Conservation (phyloP, 2,329 filamentous ascomycete species). For the Mycogone perniciosa region DNA sequence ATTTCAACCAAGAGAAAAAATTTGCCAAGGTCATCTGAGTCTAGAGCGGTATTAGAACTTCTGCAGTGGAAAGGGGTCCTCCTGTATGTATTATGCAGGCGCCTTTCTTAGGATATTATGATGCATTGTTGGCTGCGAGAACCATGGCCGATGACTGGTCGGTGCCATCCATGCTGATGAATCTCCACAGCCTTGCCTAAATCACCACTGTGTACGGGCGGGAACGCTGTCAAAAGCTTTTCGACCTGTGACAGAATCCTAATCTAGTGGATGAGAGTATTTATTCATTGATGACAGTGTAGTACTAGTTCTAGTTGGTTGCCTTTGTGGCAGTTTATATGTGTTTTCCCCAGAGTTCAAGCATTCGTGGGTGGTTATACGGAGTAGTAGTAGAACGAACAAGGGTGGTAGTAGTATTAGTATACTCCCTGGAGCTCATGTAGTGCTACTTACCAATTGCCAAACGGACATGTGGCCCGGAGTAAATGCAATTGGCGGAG, state of each 20-base stretch:
- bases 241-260: too few species aligned
- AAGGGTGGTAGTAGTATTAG: too few species aligned
- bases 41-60: slow-evolving; percentile 6
- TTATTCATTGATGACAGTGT: too few species aligned
- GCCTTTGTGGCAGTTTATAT: too few species aligned
- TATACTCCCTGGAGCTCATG: background rate
- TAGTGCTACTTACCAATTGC: background rate
- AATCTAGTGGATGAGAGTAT: too few species aligned
- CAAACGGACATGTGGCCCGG: background rate
- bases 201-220: background rate
- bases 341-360: too few species aligned
- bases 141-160: slow-evolving; percentile 1
- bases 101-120: background rate
- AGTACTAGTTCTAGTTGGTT: too few species aligned
- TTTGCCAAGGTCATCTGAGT: background rate
- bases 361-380: too few species aligned
- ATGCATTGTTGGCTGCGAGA: background rate
- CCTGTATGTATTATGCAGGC: slow-evolving; percentile 14
- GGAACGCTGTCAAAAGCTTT: background rate
- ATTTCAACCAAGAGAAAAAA: slow-evolving; percentile 11
- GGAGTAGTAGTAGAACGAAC: too few species aligned
- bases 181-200: slow-evolving; percentile 1
- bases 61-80: slow-evolving; percentile 23
- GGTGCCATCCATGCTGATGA: slow-evolving; percentile 14
- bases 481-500: slow-evolving; percentile 6